Evolutionary conservation across 2,329 filamentous ascomycete genomes (phyloP).

Genomic region (Fusarium sarcochroum): DNA sequence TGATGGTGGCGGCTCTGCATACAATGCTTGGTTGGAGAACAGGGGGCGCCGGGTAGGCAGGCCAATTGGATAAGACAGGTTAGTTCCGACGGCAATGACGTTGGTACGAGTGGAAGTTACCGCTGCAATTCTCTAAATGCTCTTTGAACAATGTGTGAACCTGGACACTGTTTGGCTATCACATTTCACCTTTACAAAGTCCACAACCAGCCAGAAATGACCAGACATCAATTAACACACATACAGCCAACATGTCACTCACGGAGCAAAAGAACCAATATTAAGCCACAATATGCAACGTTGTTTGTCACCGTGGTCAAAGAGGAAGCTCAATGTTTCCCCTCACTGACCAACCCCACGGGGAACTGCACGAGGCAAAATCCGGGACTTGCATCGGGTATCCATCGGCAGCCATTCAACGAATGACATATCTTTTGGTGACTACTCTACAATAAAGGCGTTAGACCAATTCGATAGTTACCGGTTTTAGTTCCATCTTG

Average conservation of each 20-base stretch:
- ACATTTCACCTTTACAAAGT: background rate
- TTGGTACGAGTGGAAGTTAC: constrained; percentile 21
- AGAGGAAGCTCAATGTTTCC: constrained; percentile 33
- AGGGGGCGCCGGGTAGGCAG: background rate
- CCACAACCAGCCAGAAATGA: too few species aligned
- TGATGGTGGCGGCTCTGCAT: constrained; percentile 29
- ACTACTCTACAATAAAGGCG: background rate
- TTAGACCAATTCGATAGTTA: background rate
- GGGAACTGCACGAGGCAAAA: constrained; percentile 19
- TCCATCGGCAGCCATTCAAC: background rate
- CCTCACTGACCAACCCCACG: constrained; percentile 31
- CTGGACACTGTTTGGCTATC: background rate
- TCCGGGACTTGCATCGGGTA: constrained; percentile 1
- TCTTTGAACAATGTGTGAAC: background rate
- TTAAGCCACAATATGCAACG: constrained; percentile 23
- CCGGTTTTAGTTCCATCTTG: background rate
- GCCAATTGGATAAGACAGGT: background rate
- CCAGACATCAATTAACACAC: background rate
- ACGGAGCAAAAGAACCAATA: constrained; percentile 4
- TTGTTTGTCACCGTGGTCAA: constrained; percentile 13
- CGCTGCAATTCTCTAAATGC: background rate
- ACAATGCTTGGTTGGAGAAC: constrained; percentile 17
- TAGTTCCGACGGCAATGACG: background rate
- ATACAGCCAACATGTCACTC: background rate
- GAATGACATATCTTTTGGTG: constrained; percentile 18